Base-by-base conservation (phyloP, 768 basidiomycete species). In the Phallus indusiatus region DNA sequence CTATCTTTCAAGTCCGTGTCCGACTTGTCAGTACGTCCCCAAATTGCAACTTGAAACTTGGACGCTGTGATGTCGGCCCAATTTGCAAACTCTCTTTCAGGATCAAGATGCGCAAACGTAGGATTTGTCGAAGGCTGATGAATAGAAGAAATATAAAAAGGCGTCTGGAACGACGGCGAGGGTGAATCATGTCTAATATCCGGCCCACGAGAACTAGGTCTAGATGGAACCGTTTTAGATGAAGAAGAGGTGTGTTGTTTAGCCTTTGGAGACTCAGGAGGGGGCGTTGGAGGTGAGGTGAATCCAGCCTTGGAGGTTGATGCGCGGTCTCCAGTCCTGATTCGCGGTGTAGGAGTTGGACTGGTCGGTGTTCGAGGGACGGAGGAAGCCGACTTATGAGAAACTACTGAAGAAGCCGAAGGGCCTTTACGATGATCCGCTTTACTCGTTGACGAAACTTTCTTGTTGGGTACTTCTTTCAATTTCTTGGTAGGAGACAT, bases 121-220 rank as follows among this genome's bases (percentile, higher is more conserved):
- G 94, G 94, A 68, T 92, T 89, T 0, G 87, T 93, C 1, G 93
- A 94, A 4, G 91, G 87, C 21, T 75, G 78, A 68, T 93, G 92
- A 53, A 90, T 77, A 0, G 81, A 77, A 1, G 93, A 95, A 52
- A 92, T 78, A 69, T 84, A 94, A 66, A 88, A 80, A 2, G 88
- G 83, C 10, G 71, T 67, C 24, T 34, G 34, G 11, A 63, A 37
- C 20, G 54, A 16, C 6, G 56, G 56, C 14, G 36, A 18, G 22
- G 47, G n/a, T 20, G 8, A 49, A 9, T 58, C 24, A 2, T 33
- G 48, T 22, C 16, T 14, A 8, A 20, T 22, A 35, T 22, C 56
- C 18, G 21, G 55, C 16, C n/a, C 59, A 54, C 17, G 63, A 21
- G 28, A 55, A 8, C 2, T 59, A 50, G 18, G 52, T 47, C 9